These are phyloP conservation scores for Cryomyces minteri DNA, from an alignment of 495 filamentous ascomycete genomes.

Conservation along the genomic window DNA sequence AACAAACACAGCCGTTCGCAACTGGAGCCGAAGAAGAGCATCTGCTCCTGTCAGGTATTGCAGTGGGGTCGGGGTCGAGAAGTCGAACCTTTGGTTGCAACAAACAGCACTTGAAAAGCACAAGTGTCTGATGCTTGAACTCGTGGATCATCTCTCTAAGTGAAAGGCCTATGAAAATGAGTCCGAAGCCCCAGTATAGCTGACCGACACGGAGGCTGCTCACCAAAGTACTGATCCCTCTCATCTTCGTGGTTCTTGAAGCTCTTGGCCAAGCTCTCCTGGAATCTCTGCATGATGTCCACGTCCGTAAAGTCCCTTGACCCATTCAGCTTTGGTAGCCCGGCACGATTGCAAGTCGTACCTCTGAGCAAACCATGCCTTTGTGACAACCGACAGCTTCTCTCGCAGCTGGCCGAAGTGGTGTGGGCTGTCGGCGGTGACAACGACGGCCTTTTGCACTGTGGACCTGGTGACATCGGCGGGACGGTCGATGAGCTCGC, in stretches of 20 bases:
- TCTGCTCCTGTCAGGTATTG: slow-evolving; percentile 33
- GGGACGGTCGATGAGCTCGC: slow-evolving; percentile 52
- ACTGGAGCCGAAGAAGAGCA: slow-evolving; percentile 93
- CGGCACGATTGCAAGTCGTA: slow-evolving; percentile 19
- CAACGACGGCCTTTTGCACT: slow-evolving; percentile 97
- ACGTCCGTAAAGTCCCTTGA: slow-evolving; percentile 50
- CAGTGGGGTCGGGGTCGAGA: neutral
- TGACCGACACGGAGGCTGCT: slow-evolving; percentile 2
- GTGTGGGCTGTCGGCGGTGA: slow-evolving; percentile 71
- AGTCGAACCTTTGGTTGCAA: slow-evolving; percentile 74
- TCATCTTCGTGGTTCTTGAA: slow-evolving; percentile 49
- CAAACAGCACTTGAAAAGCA: slow-evolving; percentile 82
- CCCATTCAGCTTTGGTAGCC: neutral
- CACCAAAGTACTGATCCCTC: slow-evolving; percentile 74
- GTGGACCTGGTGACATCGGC: slow-evolving; percentile 87
- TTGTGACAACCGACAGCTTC: slow-evolving; percentile 72
- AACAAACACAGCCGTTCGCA: slow-evolving; percentile 95
- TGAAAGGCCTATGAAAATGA: slow-evolving; percentile 40
- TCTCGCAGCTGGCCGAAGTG: slow-evolving; percentile 41
- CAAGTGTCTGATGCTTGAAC: slow-evolving; percentile 82
- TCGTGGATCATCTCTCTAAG: slow-evolving; percentile 83
- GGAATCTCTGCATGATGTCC: slow-evolving; percentile 65
- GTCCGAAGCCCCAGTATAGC: neutral
- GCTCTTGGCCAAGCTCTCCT: slow-evolving; percentile 63
- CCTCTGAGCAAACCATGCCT: slow-evolving; percentile 92